Evolutionary conservation across 306 rosid species (phyloP).

Genomic region (Sicyos edulis): DNA sequence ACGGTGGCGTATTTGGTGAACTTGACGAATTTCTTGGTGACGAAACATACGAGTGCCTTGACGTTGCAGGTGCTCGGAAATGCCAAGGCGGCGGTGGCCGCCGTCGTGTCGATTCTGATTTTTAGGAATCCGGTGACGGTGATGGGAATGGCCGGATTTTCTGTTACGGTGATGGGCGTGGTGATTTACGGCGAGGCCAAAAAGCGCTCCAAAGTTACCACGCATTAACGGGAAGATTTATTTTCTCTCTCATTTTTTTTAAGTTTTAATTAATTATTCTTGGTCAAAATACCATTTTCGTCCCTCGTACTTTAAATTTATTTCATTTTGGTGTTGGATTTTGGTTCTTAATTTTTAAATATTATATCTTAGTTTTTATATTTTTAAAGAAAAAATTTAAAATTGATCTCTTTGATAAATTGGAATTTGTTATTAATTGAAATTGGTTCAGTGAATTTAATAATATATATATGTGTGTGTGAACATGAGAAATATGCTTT

Average conservation of each 20-base stretch:
- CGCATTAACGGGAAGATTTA: constrained; percentile 27
- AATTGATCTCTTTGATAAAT: too few relatives aligned
- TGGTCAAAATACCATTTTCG: too few relatives aligned
- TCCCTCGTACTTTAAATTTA: too few relatives aligned
- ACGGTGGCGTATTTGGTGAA: constrained; percentile 94
- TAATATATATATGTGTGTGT: too few relatives aligned
- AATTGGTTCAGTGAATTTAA: too few relatives aligned
- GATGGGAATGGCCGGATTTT: constrained; percentile 83
- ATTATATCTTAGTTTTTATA: too few relatives aligned
- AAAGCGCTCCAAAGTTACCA: constrained; percentile 69
- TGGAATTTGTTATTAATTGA: too few relatives aligned
- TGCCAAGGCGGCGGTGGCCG: constrained; percentile 89
- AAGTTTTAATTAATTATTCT: neutral
- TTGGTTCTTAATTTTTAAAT: too few relatives aligned
- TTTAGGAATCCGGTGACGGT: constrained; percentile 77
- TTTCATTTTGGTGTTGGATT: too few relatives aligned
- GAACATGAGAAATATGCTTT: too few relatives aligned
- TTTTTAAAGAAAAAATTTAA: too few relatives aligned
- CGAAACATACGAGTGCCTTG: constrained; percentile 87
- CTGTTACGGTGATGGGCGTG: constrained; percentile 73
- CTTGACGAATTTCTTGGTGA: constrained; percentile 74
- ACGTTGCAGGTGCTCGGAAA: constrained; percentile 88
- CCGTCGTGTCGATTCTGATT: constrained; percentile 82
- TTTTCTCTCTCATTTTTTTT: neutral
- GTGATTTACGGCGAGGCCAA: constrained; percentile 87